phyloP scores from a whole-genome alignment of 2,329 filamentous ascomycete species.

The Pseudomassariella vexata region DNA sequence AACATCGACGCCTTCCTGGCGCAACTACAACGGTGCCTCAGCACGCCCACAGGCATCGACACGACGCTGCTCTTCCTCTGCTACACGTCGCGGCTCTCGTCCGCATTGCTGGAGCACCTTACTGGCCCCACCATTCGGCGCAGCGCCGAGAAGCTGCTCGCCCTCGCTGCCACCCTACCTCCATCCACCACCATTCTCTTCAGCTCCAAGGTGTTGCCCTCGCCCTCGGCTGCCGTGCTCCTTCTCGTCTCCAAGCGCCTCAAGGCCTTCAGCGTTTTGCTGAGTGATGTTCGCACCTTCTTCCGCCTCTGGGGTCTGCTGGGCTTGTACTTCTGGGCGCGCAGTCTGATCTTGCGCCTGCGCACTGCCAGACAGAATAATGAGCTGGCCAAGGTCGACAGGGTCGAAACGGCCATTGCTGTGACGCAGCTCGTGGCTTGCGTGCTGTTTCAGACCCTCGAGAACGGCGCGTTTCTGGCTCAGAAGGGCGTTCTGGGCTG shows the following conservation, averaged over 20 bases:
- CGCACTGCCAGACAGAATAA: conserved; percentile 17
- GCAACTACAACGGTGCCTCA: conserved; percentile 57
- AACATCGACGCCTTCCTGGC: conserved; percentile 47
- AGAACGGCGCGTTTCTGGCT: conserved; percentile 77
- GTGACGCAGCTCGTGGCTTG: conserved; percentile 65
- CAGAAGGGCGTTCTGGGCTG: conserved; percentile 64
- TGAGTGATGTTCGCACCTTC: conserved; percentile 69
- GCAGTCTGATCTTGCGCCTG: conserved; percentile 35
- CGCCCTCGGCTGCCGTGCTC: conserved; percentile 33
- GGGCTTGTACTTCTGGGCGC: conserved; percentile 65
- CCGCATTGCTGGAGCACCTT: conserved; percentile 43
- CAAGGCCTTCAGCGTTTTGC: conserved; percentile 55
- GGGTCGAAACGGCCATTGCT: conserved; percentile 46
- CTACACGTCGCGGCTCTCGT: conserved; percentile 57
- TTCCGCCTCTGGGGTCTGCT: conserved; percentile 71
- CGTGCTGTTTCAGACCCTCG: conserved; percentile 68
- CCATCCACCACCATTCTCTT: conserved; percentile 41
- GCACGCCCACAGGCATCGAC: conserved; percentile 65
- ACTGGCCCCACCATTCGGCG: conserved; percentile 52
- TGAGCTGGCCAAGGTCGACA: conserved; percentile 27
- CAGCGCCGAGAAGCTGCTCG: conserved; percentile 44
- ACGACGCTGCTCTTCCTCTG: conserved; percentile 61
- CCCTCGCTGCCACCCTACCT: conserved; percentile 46
- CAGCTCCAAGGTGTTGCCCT: conserved; percentile 28
- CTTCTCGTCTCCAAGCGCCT: conserved; percentile 48